Conservation (phyloP, 805 yeast genomes). For the Grigorovia transvaalensis region DNA sequence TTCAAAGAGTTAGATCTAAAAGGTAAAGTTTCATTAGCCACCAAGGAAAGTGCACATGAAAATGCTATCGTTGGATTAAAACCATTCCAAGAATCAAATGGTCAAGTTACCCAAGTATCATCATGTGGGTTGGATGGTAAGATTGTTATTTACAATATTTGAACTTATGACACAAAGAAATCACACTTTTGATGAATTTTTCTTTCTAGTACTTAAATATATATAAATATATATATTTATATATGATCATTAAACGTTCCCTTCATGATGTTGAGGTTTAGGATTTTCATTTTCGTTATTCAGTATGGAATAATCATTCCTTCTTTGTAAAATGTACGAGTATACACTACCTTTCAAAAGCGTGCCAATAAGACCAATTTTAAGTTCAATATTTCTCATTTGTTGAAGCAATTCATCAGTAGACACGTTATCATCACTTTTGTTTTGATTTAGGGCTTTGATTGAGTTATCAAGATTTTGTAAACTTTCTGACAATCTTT, state of each 20-base stretch:
- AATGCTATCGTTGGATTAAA: constrained; percentile 71
- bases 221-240: no score
- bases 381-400: constrained; percentile 50
- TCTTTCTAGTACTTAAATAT: no score
- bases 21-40: constrained; percentile 54
- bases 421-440: constrained; percentile 10
- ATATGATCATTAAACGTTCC: neutral
- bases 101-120: constrained; percentile 50
- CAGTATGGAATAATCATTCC: constrained; percentile 12
- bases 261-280: neutral
- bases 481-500: constrained; percentile 19
- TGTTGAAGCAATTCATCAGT: constrained; percentile 35
- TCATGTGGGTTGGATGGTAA: constrained; percentile 88
- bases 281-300: constrained; percentile 10
- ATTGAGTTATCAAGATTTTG: constrained; percentile 22
- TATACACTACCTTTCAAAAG: constrained; percentile 63
- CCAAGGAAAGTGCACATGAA: constrained; percentile 69
- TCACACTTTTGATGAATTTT: neutral
- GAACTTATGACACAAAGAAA: constrained; percentile 1
- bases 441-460: constrained; percentile 14
- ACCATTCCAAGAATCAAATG: constrained; percentile 37
- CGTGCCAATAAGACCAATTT: constrained; percentile 54
- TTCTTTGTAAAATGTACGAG: constrained; percentile 47
- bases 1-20: constrained; percentile 91
- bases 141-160: constrained; percentile 63